Evolutionary conservation across 208 protist genomes (phyloP), one percentile per base, ranked within the genome.

Genomic region (Crithidia mellificae): DNA sequence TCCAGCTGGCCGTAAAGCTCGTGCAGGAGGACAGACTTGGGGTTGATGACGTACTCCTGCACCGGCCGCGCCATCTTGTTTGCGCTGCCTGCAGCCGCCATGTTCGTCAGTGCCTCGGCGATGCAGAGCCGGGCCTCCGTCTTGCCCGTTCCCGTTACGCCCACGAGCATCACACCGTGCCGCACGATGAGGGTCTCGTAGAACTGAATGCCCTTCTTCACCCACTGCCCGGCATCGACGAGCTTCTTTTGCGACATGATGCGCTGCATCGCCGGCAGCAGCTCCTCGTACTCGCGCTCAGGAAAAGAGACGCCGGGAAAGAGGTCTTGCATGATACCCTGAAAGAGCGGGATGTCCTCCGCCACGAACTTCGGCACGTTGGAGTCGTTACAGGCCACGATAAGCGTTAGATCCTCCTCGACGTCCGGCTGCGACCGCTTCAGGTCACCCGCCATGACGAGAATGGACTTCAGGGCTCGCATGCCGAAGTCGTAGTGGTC

Each of bases 281-380:
- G 74, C 55, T 94, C 85, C 22, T 81, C 87, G 71, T 98, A 98
- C 71, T 98, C 85, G 17, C 96, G 76, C 70, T 94, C 85, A 4
- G 98, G 97, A 55, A 99, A 96, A 30, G 84, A 77, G 3, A 98
- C 80, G 54, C 96, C 96, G n/a, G 98, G 98, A 81, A 99, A 99
- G 14, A 99, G 85, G 77, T 99, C 98, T 51, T 91, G 83, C 78
- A 99, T 96, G 80, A 99, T 99, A 58, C 92, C 98, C 22, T 92
- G 82, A 77, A 99, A 99, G 17, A 99, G 93, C 15, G 96, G 91
- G 32, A 99, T 81, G 73, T 99, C 98, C 64, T 99, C 95, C 6
- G 96, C 89, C 9, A 99, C 93, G 71, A 99, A 99, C 85, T 99
- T 99, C n/a, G 98, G 98, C 52, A 99, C 81, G 86, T 99, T 99